Evolutionary conservation across 306 rosid genomes (phyloP), one percentile per base, ranked within the genome.

Genomic region (Dicorynia guianensis): DNA sequence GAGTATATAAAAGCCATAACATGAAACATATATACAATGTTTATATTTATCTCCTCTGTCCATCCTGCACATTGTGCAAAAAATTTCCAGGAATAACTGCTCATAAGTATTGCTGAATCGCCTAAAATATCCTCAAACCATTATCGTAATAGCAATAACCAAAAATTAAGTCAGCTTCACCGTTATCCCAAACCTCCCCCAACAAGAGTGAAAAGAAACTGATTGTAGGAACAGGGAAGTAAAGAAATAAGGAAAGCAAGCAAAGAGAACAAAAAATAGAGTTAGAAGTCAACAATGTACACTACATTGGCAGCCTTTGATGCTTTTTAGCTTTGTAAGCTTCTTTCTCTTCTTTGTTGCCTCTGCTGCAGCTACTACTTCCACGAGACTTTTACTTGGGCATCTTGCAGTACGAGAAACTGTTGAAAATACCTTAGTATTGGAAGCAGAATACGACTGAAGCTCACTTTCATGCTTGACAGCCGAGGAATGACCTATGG

Each of bases 271-370:
- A 63, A 30, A 25, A 35, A 15, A 36, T 42, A 43, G 64, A 30
- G 33, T 11, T 63, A 38, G 33, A 54, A 70, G 76, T 90, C 82
- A 91, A 72, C 83, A 88, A n/a, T 86, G 88, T 89, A 86, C 79
- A 72, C 84, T 78, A 60, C 87, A 87, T 42, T 87, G 97, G 38
- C 91, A 92, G 65, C 79, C 79, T 7, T 96, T 80, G 53, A 82
- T 73, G 79, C 76, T 82, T 87, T 90, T 96, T 47, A 92, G 75
- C 89, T 86, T 96, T 52, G 96, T 96, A 19, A 92, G 87, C 63
- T 89, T 89, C 84, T 84, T 96, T 75, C 99, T 88, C 85, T 93
- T 86, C 96, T 88, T 96, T 75, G 98, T 89, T 4, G 99, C 97
- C 83, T 89, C 97, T 5, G 96, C 91, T 0, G 99, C 97, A 60